Percentiles rank a stretch among this genome's conserved stretches.
Evolutionary conservation across 164 flowering plant genomes (phyloP).

Genomic region (Magnolia changhungtana): DNA sequence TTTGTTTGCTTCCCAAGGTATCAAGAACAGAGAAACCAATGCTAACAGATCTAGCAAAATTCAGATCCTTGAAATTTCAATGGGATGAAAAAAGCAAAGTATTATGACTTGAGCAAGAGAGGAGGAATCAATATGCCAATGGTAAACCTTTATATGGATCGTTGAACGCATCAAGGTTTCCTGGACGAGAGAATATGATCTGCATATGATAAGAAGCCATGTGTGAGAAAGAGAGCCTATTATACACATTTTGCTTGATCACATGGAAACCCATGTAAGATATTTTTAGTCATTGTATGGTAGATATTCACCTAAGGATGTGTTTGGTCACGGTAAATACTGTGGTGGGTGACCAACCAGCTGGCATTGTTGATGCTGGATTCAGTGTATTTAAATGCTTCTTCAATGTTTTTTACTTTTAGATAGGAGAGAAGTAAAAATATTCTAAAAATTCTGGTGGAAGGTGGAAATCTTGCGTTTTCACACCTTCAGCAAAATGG

Average conservation of each 20-base stretch:
- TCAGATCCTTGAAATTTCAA: background rate
- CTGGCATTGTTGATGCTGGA: background rate
- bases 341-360: too few species aligned
- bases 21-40: background rate
- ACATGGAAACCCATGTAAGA: background rate
- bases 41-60: background rate
- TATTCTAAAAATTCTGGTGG: too few species aligned
- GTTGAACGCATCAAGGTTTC: slow-evolving; percentile 47
- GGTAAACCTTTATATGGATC: slow-evolving; percentile 49
- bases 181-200: slow-evolving; percentile 83
- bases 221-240: background rate
- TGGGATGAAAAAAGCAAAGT: background rate
- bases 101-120: background rate
- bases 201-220: slow-evolving; percentile 17
- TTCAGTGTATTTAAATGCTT: background rate
- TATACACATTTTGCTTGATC: background rate
- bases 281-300: too few species aligned
- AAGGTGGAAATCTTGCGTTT: too few species aligned
- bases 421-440: too few species aligned
- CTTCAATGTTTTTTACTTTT: background rate
- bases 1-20: background rate
- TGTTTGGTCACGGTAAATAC: background rate
- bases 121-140: slow-evolving; percentile 22
- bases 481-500: too few species aligned
- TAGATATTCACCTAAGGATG: background rate